Percentiles rank a stretch among this genome's conserved stretches.
Evolutionary conservation across 768 basidiomycete species (phyloP).

Genomic region (Tremella fuciformis): DNA sequence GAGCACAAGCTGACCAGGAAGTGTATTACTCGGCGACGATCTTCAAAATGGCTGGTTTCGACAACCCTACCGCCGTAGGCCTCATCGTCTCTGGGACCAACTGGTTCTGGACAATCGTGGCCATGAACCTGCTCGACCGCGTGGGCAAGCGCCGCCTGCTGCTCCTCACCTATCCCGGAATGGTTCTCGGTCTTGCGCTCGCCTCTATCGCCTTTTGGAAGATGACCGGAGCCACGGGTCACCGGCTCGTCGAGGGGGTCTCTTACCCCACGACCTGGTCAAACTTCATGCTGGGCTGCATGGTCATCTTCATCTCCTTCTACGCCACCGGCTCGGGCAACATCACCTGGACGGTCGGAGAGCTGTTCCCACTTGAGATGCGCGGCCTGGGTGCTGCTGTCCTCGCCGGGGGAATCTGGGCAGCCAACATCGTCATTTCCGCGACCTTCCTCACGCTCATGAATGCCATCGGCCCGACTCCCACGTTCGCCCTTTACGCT

Average conservation of each 20-base stretch:
- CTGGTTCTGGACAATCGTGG: conserved; percentile 34
- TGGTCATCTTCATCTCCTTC: conserved; percentile 34
- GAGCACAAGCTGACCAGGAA: background rate
- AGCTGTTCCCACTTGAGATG: conserved; percentile 37
- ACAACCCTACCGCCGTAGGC: conserved; percentile 31
- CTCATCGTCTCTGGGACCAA: conserved; percentile 36
- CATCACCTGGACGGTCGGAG: conserved; percentile 32
- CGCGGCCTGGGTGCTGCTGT: conserved; percentile 28
- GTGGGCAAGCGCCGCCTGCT: conserved; percentile 35
- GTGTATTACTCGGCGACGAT: conserved; percentile 40
- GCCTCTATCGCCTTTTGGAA: conserved; percentile 33
- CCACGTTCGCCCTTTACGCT: conserved; percentile 28
- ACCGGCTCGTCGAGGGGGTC: conserved; percentile 21
- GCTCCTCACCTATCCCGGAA: conserved; percentile 29
- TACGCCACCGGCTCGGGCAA: conserved; percentile 30
- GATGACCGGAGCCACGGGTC: conserved; percentile 26
- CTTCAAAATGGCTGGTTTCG: conserved; percentile 31
- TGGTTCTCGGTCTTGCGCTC: conserved; percentile 33
- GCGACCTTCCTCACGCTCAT: conserved; percentile 37
- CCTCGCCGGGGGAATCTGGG: conserved; percentile 30
- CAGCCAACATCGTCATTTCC: conserved; percentile 39
- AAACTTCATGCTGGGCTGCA: conserved; percentile 30
- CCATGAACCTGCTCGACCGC: conserved; percentile 34
- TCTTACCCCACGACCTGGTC: conserved; percentile 28
- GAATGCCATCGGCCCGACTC: conserved; percentile 31